A percentile compares a stretch with the other conserved stretches of the same genome.
phyloP scores from a whole-genome alignment of 768 basidiomycete species.

The Coprinopsis strossmayeri region DNA sequence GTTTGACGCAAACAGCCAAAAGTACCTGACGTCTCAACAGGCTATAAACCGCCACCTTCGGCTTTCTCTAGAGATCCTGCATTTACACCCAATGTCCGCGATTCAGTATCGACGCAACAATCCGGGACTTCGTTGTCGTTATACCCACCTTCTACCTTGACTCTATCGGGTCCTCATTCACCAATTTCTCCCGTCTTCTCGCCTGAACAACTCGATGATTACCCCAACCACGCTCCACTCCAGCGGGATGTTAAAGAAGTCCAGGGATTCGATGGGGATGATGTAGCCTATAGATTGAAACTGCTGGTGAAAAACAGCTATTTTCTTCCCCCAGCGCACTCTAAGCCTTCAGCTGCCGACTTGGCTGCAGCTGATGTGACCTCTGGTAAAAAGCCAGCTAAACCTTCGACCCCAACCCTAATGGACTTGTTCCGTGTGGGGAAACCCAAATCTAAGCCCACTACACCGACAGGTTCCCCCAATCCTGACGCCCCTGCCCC shows the following conservation, averaged over 20 bases:
- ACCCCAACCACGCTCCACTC: conserved; percentile 40
- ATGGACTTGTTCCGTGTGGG: conserved; percentile 68
- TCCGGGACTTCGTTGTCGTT: conserved; percentile 71
- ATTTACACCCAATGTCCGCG: conserved; percentile 41
- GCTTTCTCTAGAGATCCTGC: conserved; percentile 45
- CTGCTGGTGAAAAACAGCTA: conserved; percentile 84
- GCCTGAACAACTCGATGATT: conserved; percentile 31
- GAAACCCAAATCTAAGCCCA: conserved; percentile 59
- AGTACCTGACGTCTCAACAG: conserved; percentile 27
- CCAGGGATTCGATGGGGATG: conserved; percentile 59
- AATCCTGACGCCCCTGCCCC: conserved; percentile 34
- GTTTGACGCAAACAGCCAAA: conserved; percentile 24
- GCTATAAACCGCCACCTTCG: conserved; percentile 32
- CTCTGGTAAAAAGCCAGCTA: conserved; percentile 35
- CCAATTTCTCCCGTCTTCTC: conserved; percentile 58
- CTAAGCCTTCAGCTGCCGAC: conserved; percentile 68
- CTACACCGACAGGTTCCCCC: conserved; percentile 37
- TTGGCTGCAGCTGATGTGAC: conserved; percentile 34
- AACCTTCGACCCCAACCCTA: conserved; percentile 48
- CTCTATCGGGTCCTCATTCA: conserved; percentile 57
- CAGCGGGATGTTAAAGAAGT: conserved; percentile 42
- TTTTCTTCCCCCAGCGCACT: conserved; percentile 82
- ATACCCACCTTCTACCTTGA: conserved; percentile 69
- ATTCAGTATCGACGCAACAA: conserved; percentile 56
- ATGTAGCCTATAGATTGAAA: conserved; percentile 79